Evolutionary conservation across 2,329 filamentous ascomycete genomes (phyloP).

Genomic region (Penicillium sp.): DNA sequence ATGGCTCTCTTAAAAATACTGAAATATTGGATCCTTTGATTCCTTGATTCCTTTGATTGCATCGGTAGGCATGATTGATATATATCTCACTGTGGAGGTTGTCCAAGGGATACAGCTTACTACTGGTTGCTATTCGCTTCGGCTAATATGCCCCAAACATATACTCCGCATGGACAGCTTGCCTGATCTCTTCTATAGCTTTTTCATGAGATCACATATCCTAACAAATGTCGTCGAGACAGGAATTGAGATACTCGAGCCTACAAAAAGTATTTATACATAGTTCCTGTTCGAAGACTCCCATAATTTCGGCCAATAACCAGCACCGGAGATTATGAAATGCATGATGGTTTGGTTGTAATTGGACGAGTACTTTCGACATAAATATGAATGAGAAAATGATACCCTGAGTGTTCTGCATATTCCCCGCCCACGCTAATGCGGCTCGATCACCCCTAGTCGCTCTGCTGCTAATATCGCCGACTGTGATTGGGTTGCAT

Average conservation of each 20-base stretch:
- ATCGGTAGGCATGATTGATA: neutral
- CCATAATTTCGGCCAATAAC: neutral
- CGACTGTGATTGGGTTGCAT: slow-evolving; percentile 14
- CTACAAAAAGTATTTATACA: neutral
- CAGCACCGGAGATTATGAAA: neutral
- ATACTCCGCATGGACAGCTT: neutral
- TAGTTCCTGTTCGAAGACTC: neutral
- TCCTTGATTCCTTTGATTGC: no score
- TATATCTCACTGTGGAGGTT: neutral
- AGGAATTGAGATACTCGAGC: no score
- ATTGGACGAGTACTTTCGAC: neutral
- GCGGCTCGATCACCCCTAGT: slow-evolving; percentile 21
- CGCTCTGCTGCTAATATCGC: slow-evolving; percentile 12
- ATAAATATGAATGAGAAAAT: neutral
- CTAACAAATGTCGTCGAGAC: neutral
- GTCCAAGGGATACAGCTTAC: neutral
- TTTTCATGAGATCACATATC: neutral
- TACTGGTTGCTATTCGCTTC: neutral
- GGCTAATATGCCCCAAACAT: neutral
- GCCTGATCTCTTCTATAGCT: neutral
- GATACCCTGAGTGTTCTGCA: slow-evolving; percentile 1
- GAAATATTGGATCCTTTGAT: no score
- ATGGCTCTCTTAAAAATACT: no score
- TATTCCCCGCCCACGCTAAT: slow-evolving; percentile 20
- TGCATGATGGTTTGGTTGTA: neutral